These are phyloP conservation scores for Xylaria hypoxylon DNA, from an alignment of 2,329 filamentous ascomycete genomes.

Conservation along the genomic window DNA sequence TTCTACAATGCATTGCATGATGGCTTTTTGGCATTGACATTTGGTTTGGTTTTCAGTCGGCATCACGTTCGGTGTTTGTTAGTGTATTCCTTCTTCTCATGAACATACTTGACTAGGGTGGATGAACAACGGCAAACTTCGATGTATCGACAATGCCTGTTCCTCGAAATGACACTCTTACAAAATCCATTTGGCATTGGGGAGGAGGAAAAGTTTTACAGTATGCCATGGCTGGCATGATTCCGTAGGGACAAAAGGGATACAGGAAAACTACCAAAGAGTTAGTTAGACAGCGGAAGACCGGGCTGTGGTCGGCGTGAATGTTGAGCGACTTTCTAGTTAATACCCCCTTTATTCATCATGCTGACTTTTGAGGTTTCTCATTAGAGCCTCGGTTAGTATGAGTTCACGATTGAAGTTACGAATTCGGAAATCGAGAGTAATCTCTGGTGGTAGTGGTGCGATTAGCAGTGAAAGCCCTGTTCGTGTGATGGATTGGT, in stretches of 20 bases:
- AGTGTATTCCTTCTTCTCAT: conserved; percentile 45
- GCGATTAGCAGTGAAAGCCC: background rate
- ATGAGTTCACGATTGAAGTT: conserved; percentile 20
- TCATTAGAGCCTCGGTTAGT: conserved; percentile 7
- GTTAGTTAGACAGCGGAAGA: conserved; percentile 36
- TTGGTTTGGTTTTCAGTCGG: conserved; percentile 46
- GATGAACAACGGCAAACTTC: conserved; percentile 24
- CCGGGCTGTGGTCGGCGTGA: conserved; percentile 31
- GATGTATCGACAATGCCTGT: conserved; percentile 8
- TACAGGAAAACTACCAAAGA: conserved; percentile 37
- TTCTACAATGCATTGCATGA: conserved; percentile 46
- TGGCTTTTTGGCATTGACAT: conserved; percentile 44
- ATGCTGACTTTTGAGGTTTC: conserved; percentile 15
- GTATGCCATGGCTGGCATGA: conserved; percentile 32
- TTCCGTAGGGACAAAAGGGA: conserved; percentile 33
- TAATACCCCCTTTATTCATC: conserved; percentile 37
- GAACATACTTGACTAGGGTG: conserved; percentile 44
- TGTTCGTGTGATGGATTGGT: conserved; percentile 11
- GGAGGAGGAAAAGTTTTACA: conserved; percentile 30
- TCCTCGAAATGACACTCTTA: conserved; percentile 19
- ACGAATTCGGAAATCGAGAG: conserved; percentile 20
- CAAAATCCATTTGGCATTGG: conserved; percentile 28
- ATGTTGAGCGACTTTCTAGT: conserved; percentile 30
- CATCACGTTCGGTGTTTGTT: conserved; percentile 52
- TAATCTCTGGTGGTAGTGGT: conserved; percentile 1